Conservation (phyloP, 2,329 filamentous ascomycete species). For the Ceratocystis albifundus region DNA sequence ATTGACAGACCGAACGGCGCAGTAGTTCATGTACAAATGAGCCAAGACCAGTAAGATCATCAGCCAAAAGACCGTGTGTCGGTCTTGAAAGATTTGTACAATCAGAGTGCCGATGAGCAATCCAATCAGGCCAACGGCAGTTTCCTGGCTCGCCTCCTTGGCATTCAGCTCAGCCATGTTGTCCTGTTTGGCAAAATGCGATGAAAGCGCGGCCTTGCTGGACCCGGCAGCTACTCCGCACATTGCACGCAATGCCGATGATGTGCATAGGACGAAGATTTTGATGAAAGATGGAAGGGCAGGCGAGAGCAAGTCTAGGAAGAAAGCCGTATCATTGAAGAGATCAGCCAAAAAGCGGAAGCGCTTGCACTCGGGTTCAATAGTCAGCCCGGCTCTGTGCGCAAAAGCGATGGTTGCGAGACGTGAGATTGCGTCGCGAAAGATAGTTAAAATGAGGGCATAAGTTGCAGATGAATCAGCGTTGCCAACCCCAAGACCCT, state of each 20-base stretch:
- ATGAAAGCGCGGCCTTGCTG: slow-evolving; percentile 79
- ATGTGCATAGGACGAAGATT: slow-evolving; percentile 38
- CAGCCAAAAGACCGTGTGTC: slow-evolving; percentile 58
- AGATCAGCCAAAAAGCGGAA: slow-evolving; percentile 79
- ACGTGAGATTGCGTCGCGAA: slow-evolving; percentile 70
- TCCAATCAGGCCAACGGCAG: slow-evolving; percentile 75
- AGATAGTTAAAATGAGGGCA: slow-evolving; percentile 68
- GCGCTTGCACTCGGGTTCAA: slow-evolving; percentile 83
- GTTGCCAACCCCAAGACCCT: slow-evolving; percentile 72
- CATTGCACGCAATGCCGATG: slow-evolving; percentile 46
- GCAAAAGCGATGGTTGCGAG: slow-evolving; percentile 80
- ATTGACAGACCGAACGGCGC: slow-evolving; percentile 69
- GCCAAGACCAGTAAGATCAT: slow-evolving; percentile 60
- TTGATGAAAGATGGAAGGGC: slow-evolving; percentile 48
- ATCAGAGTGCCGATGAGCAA: slow-evolving; percentile 76
- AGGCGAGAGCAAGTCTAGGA: slow-evolving; percentile 75
- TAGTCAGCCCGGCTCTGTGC: slow-evolving; percentile 64
- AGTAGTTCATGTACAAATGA: slow-evolving; percentile 77
- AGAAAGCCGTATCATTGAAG: slow-evolving; percentile 76
- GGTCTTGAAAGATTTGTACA: slow-evolving; percentile 61
- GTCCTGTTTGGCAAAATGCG: slow-evolving; percentile 77
- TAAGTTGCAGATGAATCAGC: slow-evolving; percentile 65
- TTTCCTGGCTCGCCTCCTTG: slow-evolving; percentile 91
- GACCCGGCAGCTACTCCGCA: slow-evolving; percentile 87
- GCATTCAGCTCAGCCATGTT: slow-evolving; percentile 91